A percentile compares a stretch with the other conserved stretches of the same genome.
Evolutionary conservation across 345 rosid species (phyloP).

Genomic region (Melastoma malabathricum): DNA sequence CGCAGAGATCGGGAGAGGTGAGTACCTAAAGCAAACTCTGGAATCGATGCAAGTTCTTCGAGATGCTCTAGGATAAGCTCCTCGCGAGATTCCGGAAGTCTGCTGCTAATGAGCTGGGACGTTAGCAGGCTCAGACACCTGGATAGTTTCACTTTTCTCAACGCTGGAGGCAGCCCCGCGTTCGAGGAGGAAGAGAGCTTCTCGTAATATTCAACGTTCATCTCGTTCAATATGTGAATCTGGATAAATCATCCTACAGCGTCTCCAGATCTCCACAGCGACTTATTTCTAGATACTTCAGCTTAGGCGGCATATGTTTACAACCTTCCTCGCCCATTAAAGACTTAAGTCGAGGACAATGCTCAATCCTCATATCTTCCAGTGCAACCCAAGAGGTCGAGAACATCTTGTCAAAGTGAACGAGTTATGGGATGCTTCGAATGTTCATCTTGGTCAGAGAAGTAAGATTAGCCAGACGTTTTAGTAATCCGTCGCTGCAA

Average conservation of each 20-base stretch:
- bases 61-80: rapidly evolving
- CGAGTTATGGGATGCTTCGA: background rate
- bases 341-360: background rate
- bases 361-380: background rate
- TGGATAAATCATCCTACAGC: no score
- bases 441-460: background rate
- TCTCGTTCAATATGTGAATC: background rate
- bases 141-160: rapidly evolving
- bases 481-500: background rate
- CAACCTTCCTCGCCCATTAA: background rate
- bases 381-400: background rate
- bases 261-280: no score
- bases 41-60: background rate
- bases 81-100: background rate
- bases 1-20: no score
- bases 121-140: rapidly evolving
- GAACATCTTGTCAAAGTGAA: background rate
- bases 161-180: background rate
- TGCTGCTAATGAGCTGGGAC: background rate
- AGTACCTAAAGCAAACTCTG: background rate
- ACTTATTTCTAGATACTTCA: no score
- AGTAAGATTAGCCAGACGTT: background rate
- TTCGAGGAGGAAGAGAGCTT: background rate
- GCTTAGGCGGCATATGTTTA: no score
- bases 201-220: background rate